phyloP scores from a whole-genome alignment of 2,329 filamentous ascomycete genomes.

The Cytospora piceae region DNA sequence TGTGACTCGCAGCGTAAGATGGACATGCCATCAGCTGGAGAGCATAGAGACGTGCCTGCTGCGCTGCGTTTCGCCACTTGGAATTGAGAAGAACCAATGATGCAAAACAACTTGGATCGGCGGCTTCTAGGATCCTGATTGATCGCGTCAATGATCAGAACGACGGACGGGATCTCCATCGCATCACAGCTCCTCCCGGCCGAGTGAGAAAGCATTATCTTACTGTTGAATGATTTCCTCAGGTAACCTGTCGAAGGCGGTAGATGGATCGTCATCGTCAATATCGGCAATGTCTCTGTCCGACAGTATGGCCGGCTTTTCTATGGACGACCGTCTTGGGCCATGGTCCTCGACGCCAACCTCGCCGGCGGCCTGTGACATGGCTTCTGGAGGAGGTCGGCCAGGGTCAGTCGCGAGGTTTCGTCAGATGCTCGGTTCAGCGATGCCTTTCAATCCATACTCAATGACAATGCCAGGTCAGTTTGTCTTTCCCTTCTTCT shows the following conservation, averaged over 20 bases:
- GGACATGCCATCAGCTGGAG: conserved; percentile 65
- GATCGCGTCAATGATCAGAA: conserved; percentile 13
- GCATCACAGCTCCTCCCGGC: not conserved
- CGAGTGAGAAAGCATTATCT: conserved; percentile 35
- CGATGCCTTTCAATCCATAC: conserved; percentile 20
- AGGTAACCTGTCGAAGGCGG: conserved; percentile 61
- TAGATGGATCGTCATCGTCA: conserved; percentile 31
- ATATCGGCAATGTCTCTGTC: conserved; percentile 29
- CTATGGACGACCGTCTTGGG: conserved; percentile 38
- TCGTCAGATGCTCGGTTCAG: not conserved
- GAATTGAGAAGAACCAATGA: conserved; percentile 68
- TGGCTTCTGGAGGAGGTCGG: conserved; percentile 24
- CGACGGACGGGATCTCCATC: not conserved
- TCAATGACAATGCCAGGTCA: not conserved
- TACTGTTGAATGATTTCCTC: conserved; percentile 74
- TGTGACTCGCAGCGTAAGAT: conserved; percentile 59
- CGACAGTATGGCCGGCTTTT: conserved; percentile 40
- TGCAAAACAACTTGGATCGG: conserved; percentile 67
- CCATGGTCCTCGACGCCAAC: conserved; percentile 30
- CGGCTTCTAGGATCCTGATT: conserved; percentile 61
- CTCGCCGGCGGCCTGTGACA: conserved; percentile 31
- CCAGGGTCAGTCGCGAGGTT: conserved; percentile 7
- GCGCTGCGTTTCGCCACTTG: conserved; percentile 67
- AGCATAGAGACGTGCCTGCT: conserved; percentile 65
- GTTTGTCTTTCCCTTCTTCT: not conserved